Conservation (phyloP, 495 filamentous ascomycete species). For the Penicillium cataractarum region DNA sequence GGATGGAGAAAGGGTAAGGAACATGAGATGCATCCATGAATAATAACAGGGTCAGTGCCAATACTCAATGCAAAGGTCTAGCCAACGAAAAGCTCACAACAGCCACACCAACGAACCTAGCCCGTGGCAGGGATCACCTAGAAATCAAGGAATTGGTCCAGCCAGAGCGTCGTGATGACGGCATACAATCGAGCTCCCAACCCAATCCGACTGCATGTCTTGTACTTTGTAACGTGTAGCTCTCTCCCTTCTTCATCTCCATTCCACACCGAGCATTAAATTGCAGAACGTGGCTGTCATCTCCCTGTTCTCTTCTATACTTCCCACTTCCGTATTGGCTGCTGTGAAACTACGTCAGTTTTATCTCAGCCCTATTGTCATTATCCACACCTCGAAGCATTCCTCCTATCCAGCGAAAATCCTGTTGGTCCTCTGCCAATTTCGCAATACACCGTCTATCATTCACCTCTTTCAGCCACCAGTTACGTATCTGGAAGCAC, state of each 20-base stretch:
- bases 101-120: background rate
- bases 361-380: conserved; percentile 19
- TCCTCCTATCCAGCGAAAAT: conserved; percentile 1
- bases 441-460: conserved; percentile 18
- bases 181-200: conserved; percentile 15
- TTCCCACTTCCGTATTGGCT: background rate
- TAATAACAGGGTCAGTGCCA: conserved; percentile 3
- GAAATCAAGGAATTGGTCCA: conserved; percentile 26
- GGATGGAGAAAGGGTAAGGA: background rate
- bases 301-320: background rate
- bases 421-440: conserved; percentile 9
- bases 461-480: conserved; percentile 22
- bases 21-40: background rate
- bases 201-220: background rate
- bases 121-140: conserved; percentile 8
- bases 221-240: background rate
- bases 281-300: background rate
- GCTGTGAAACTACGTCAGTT: conserved; percentile 18
- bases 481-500: conserved; percentile 22
- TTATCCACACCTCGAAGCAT: conserved; percentile 2
- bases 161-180: conserved; percentile 26
- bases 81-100: background rate
- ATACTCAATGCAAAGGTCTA: background rate
- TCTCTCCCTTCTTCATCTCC: conserved; percentile 1
- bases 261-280: conserved; percentile 8